Percentiles rank a stretch among this genome's conserved stretches.
Conservation (phyloP, 805 yeast species). For the Candida germanica region DNA sequence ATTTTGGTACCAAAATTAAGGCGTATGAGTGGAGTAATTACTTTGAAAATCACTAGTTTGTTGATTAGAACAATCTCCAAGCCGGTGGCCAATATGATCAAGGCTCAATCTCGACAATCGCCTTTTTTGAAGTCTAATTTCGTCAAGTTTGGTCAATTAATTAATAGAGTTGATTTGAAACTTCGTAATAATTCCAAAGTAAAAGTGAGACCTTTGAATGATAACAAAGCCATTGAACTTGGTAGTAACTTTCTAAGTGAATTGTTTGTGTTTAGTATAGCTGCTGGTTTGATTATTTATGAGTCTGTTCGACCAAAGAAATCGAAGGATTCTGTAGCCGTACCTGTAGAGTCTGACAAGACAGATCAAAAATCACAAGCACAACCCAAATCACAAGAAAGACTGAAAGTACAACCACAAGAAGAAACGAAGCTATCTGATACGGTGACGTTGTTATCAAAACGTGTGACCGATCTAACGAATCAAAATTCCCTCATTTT, state of each 20-base stretch:
- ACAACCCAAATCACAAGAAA: background rate
- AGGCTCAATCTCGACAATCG: constrained; percentile 73
- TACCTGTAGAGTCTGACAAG: background rate
- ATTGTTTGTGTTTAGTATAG: constrained; percentile 72
- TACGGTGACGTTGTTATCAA: background rate
- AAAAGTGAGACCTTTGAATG: constrained; percentile 74
- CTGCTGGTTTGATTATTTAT: constrained; percentile 69
- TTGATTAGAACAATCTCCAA: constrained; percentile 73
- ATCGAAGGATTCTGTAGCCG: constrained; percentile 52
- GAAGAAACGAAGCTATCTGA: background rate
- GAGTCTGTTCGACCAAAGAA: constrained; percentile 68
- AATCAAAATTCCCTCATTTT: constrained; percentile 13
- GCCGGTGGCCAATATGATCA: constrained; percentile 71
- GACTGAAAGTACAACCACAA: background rate
- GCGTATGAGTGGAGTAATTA: constrained; percentile 67
- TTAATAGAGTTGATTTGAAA: constrained; percentile 63
- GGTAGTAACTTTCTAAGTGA: constrained; percentile 82
- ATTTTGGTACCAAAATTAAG: too few species aligned
- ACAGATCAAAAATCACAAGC: background rate
- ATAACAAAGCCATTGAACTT: constrained; percentile 73
- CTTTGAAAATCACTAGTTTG: constrained; percentile 69
- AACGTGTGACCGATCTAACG: constrained; percentile 9
- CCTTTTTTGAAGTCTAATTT: constrained; percentile 60
- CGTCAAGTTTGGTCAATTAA: constrained; percentile 65
- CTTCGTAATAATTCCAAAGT: constrained; percentile 54